Conservation (phyloP, 2,329 filamentous ascomycete species). For the Dryadomyces quercivorus region DNA sequence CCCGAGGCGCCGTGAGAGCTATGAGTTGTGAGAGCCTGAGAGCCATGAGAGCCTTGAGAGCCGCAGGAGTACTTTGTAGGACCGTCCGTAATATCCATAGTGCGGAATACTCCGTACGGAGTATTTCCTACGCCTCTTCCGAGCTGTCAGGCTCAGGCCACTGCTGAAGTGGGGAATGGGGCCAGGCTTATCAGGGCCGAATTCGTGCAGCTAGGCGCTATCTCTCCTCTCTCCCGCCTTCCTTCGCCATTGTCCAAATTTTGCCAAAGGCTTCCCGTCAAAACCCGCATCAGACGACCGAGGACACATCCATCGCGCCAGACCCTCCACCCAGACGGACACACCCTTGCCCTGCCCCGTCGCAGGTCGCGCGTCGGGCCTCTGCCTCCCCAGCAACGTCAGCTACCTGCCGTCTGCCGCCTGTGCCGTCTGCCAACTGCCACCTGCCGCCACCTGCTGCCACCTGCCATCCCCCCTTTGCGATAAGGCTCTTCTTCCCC, state of each 20-base stretch:
- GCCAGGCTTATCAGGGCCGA: slow-evolving; percentile 1
- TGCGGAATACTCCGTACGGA: no score
- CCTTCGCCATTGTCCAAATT: not conserved
- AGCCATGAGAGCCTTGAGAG: no score
- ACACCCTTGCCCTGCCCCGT: no score
- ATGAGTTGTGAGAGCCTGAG: no score
- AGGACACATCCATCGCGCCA: not conserved
- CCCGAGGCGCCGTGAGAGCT: no score
- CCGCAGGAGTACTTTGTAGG: no score
- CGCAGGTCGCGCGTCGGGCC: not conserved
- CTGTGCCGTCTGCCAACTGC: not conserved
- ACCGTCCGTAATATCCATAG: no score
- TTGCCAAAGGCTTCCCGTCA: not conserved
- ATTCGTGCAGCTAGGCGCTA: not conserved
- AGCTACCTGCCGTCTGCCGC: not conserved
- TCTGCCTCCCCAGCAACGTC: not conserved
- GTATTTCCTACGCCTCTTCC: no score
- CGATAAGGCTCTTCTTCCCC: not conserved
- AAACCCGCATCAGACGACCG: not conserved
- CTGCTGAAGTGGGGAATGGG: not conserved
- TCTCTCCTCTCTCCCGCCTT: not conserved
- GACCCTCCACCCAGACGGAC: not conserved
- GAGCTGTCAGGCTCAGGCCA: no score
- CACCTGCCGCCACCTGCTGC: not conserved
- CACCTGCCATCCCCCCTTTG: not conserved